phyloP scores from a whole-genome alignment of 805 yeast species.

The Starmerella bombi region DNA sequence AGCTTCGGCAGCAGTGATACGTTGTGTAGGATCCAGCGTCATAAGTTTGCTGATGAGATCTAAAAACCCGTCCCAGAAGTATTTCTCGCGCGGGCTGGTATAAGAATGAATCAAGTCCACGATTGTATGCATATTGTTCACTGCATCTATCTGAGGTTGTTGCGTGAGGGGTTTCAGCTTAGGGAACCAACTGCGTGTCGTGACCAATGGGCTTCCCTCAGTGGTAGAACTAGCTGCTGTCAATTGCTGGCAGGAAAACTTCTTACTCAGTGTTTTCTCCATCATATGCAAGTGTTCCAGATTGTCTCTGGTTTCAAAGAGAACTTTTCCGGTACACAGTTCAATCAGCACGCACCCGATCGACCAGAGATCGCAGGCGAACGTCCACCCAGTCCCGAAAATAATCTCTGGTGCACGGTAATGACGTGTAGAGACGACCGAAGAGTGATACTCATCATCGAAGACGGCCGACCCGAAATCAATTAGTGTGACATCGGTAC shows the following conservation, averaged over 20 bases:
- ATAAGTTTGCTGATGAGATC: slow-evolving; percentile 56
- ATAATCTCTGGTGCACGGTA: slow-evolving; percentile 96
- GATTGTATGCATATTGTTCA: slow-evolving; percentile 14
- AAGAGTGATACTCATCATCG: slow-evolving; percentile 84
- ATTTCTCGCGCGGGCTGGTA: slow-evolving; percentile 31
- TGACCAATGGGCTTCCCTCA: slow-evolving; percentile 15
- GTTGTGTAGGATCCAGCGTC: slow-evolving; percentile 54
- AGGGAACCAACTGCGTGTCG: slow-evolving; percentile 6
- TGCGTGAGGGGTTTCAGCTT: slow-evolving; percentile 14
- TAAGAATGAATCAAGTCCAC: slow-evolving; percentile 12
- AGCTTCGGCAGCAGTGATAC: slow-evolving; percentile 67
- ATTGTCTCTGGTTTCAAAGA: slow-evolving; percentile 90
- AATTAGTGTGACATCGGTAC: slow-evolving; percentile 76
- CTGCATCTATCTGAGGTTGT: slow-evolving; percentile 7
- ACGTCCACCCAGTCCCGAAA: slow-evolving; percentile 91
- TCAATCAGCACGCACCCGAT: slow-evolving; percentile 89
- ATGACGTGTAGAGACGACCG: slow-evolving; percentile 87
- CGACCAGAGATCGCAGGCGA: slow-evolving; percentile 95
- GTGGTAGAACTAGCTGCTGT: slow-evolving; percentile 18
- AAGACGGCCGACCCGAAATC: slow-evolving; percentile 97
- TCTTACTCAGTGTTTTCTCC: slow-evolving; percentile 58
- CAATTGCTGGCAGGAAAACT: slow-evolving; percentile 25
- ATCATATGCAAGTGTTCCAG: slow-evolving; percentile 90
- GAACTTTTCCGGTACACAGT: slow-evolving; percentile 81
- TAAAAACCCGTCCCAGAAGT: slow-evolving; percentile 73